phyloP scores from a whole-genome alignment of 2,329 filamentous ascomycete genomes.

The Juglanconis sp. region DNA sequence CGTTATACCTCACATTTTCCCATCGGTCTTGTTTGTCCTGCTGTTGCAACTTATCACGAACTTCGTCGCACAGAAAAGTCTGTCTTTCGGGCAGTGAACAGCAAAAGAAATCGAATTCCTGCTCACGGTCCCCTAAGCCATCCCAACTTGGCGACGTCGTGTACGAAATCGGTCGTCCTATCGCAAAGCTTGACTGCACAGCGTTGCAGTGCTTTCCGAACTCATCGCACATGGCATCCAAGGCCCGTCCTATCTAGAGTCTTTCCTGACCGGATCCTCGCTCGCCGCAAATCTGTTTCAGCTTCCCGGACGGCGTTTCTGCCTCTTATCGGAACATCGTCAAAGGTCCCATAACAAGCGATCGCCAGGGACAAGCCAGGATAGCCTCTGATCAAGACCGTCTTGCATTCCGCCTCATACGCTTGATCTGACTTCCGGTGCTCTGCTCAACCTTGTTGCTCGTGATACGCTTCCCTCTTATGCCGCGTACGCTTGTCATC shows the following conservation, averaged over 20 bases:
- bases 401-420: not conserved
- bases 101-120: not conserved
- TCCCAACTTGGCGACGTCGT: not conserved
- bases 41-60: too few relatives aligned
- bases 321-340: constrained; percentile 5
- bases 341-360: not conserved
- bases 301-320: constrained; percentile 8
- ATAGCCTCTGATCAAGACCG: not conserved
- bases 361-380: constrained; percentile 1
- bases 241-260: not conserved
- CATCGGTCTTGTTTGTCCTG: too few relatives aligned
- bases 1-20: too few relatives aligned
- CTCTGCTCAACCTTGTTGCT: too few relatives aligned
- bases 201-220: not conserved
- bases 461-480: too few relatives aligned
- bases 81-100: too few relatives aligned
- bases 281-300: constrained; percentile 18
- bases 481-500: too few relatives aligned
- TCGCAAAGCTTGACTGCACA: not conserved
- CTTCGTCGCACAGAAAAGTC: too few relatives aligned
- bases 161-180: not conserved
- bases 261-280: constrained; percentile 1
- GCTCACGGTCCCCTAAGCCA: not conserved
- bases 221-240: not conserved
- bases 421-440: constrained; percentile 6